Evolutionary conservation across 176 grass and related monocot genomes (phyloP).

Genomic region (Cymbopogon citratus): DNA sequence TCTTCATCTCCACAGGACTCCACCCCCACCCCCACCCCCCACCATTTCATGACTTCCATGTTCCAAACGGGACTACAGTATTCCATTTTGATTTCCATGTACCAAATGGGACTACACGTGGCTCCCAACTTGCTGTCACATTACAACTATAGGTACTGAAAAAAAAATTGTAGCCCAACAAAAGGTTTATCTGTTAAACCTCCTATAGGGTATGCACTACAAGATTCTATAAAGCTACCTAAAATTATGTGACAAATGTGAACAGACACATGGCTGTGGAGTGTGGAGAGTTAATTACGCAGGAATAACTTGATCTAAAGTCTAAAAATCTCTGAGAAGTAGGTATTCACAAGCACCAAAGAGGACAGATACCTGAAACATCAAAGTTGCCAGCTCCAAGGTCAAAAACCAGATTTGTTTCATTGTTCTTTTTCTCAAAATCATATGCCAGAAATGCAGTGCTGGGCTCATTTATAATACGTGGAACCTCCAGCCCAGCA

Average conservation of each 20-base stretch:
- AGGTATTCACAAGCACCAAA: neutral
- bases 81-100: too few relatives aligned
- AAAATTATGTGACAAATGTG: neutral
- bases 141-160: neutral
- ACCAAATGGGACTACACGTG: too few relatives aligned
- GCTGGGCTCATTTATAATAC: constrained; percentile 76
- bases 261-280: neutral
- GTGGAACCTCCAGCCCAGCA: constrained; percentile 69
- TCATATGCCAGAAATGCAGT: constrained; percentile 60
- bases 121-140: neutral
- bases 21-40: too few relatives aligned
- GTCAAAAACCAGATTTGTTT: constrained; percentile 77
- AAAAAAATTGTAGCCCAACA: too few relatives aligned
- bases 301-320: neutral
- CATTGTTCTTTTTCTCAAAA: constrained; percentile 85
- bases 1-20: neutral
- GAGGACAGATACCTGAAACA: constrained; percentile 56
- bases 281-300: neutral
- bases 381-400: constrained; percentile 71
- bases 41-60: neutral
- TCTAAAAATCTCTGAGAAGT: neutral
- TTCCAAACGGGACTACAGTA: neutral
- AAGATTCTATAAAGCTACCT: neutral
- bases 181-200: too few relatives aligned
- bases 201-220: neutral